phyloP scores from a whole-genome alignment of 208 protist species.

The Lotmaria passim region DNA sequence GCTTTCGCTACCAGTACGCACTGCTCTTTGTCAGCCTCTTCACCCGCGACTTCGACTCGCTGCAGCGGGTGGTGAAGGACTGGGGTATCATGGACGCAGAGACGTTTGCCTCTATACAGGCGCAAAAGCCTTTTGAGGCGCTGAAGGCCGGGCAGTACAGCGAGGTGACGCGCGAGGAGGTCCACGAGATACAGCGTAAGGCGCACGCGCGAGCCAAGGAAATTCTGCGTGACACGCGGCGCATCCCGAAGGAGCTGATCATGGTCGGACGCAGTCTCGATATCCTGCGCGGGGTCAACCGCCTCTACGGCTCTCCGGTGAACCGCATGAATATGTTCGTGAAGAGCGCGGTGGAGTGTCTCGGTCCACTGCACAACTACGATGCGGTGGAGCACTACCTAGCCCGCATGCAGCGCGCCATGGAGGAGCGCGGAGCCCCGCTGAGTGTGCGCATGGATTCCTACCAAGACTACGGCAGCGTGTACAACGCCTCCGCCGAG shows the following conservation, averaged over 20 bases:
- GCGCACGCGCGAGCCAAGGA: slow-evolving; percentile 48
- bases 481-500: slow-evolving; percentile 53
- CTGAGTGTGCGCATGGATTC: slow-evolving; percentile 9
- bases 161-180: slow-evolving; percentile 75
- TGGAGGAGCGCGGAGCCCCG: slow-evolving; percentile 13
- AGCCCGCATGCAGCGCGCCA: slow-evolving; percentile 28
- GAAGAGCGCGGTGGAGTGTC: slow-evolving; percentile 50
- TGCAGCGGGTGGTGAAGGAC: slow-evolving; percentile 49
- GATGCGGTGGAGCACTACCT: slow-evolving; percentile 62
- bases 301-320: slow-evolving; percentile 77
- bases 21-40: slow-evolving; percentile 83
- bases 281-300: slow-evolving; percentile 83
- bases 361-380: slow-evolving; percentile 66
- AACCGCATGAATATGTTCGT: slow-evolving; percentile 87
- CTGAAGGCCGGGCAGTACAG: slow-evolving; percentile 57
- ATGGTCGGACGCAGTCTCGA: slow-evolving; percentile 80
- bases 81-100: slow-evolving; percentile 81
- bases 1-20: slow-evolving; percentile 83
- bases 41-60: slow-evolving; percentile 57
- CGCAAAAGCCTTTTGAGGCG: slow-evolving; percentile 72
- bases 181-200: slow-evolving; percentile 52
- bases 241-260: slow-evolving; percentile 72
- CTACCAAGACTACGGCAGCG: slow-evolving; percentile 38
- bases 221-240: slow-evolving; percentile 56
- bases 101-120: slow-evolving; percentile 79